A percentile compares a stretch with the other conserved stretches of the same genome.
Conservation (phyloP, 1,284 basidiomycete species). For the Stereum hirsutum region DNA sequence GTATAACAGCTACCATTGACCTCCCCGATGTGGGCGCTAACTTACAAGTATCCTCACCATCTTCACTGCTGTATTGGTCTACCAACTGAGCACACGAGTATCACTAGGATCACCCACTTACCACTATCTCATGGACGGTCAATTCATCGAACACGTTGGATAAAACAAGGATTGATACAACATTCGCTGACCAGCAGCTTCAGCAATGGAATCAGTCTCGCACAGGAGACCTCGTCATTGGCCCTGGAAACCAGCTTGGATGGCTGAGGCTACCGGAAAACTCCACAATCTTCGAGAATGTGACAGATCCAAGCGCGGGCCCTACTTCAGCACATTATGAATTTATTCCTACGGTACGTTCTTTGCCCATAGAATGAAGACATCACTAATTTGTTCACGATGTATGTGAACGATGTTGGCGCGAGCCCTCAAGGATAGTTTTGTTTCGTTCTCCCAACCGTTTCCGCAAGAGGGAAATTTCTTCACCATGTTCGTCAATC, state of each 20-base stretch:
- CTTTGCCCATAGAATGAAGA: too few relatives aligned
- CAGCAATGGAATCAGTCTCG: slow-evolving; percentile 10
- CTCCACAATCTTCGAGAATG: slow-evolving; percentile 9
- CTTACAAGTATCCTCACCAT: slow-evolving; percentile 20
- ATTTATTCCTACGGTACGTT: slow-evolving; percentile 8
- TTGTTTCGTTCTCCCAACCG: slow-evolving; percentile 3
- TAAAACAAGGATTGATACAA: slow-evolving; percentile 7
- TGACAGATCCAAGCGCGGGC: slow-evolving; percentile 14
- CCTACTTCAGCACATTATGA: slow-evolving; percentile 12
- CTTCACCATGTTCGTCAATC: slow-evolving; percentile 7
- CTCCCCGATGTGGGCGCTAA: slow-evolving; percentile 29
- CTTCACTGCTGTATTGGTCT: slow-evolving; percentile 12
- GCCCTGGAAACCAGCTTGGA: slow-evolving; percentile 10
- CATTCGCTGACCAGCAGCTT: slow-evolving; percentile 7
- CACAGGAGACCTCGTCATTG: slow-evolving; percentile 10
- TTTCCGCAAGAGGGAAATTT: slow-evolving; percentile 4
- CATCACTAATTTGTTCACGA: too few relatives aligned
- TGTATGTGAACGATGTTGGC: too few relatives aligned
- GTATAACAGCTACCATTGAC: slow-evolving; percentile 21
- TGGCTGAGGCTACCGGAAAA: slow-evolving; percentile 22
- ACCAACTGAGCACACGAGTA: neutral
- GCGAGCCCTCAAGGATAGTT: neutral
- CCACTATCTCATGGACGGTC: slow-evolving; percentile 10
- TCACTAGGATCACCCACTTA: slow-evolving; percentile 19
- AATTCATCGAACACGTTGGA: slow-evolving; percentile 10